Evolutionary conservation across 78 protist species (phyloP).

Genomic region (Dictyostelium capitatum): DNA sequence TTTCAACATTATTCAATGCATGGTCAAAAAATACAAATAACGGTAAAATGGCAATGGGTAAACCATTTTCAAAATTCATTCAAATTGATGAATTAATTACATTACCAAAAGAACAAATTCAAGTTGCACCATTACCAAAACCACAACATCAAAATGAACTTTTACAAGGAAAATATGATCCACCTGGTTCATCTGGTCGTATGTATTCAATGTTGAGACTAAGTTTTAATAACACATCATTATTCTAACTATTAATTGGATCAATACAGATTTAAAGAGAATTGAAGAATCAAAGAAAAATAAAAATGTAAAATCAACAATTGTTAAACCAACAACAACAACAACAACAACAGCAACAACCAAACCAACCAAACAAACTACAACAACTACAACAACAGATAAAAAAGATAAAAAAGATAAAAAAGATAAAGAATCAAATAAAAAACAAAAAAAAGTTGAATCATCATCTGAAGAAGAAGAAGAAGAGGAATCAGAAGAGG

Average conservation of each 20-base stretch:
- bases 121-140: background rate
- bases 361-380: background rate
- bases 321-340: background rate
- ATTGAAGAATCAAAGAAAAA: background rate
- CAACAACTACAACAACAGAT: background rate
- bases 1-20: slow-evolving; percentile 42
- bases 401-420: background rate
- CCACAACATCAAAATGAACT: slow-evolving; percentile 24
- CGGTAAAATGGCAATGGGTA: slow-evolving; percentile 40
- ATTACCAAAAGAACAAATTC: slow-evolving; percentile 14
- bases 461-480: background rate
- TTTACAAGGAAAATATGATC: slow-evolving; percentile 33
- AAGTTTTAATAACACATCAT: background rate
- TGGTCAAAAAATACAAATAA: background rate
- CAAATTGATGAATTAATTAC: slow-evolving; percentile 15
- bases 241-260: background rate
- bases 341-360: background rate
- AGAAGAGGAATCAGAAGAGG: slow-evolving; percentile 6
- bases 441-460: background rate
- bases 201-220: slow-evolving; percentile 27
- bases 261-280: background rate
- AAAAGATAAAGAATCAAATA: slow-evolving; percentile 16
- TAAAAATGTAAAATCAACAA: background rate
- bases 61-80: slow-evolving; percentile 55
- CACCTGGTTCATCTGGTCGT: slow-evolving; percentile 76